Percentiles rank a stretch among this genome's conserved stretches.
phyloP scores from a whole-genome alignment of 1,284 basidiomycete genomes.

The Apiotrichum mycotoxinovorans region DNA sequence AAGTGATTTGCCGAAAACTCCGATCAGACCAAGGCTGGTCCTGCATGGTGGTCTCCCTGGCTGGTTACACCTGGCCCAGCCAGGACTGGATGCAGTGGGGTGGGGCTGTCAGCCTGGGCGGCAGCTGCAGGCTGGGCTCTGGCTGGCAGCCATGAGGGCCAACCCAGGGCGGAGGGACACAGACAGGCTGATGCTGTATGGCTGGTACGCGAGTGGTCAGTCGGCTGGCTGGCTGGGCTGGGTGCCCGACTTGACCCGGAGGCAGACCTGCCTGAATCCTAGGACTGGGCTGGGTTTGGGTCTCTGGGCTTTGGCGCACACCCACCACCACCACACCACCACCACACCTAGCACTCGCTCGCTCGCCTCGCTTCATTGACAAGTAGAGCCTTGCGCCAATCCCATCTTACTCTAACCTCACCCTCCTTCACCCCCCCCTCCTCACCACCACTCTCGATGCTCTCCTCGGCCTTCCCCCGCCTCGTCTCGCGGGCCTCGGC shows the following conservation, averaged over 20 bases:
- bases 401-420: background rate
- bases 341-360: background rate
- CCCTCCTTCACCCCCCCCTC: slow-evolving; percentile 3
- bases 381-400: background rate
- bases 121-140: background rate
- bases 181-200: too few species aligned
- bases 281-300: too few species aligned
- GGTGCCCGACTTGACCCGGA: too few species aligned
- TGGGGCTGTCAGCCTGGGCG: too few species aligned
- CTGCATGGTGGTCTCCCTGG: background rate
- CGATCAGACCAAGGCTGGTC: background rate
- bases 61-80: too few species aligned
- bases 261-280: too few species aligned
- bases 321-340: too few species aligned
- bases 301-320: too few species aligned
- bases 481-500: slow-evolving; percentile 37
- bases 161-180: too few species aligned
- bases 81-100: too few species aligned
- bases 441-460: slow-evolving; percentile 30
- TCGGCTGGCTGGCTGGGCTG: background rate
- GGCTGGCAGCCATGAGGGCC: too few species aligned
- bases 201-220: too few species aligned
- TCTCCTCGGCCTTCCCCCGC: slow-evolving; percentile 43
- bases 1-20: background rate
- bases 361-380: background rate